Conservation (phyloP, 2,329 filamentous ascomycete genomes). For the Xylariaceae sp. region DNA sequence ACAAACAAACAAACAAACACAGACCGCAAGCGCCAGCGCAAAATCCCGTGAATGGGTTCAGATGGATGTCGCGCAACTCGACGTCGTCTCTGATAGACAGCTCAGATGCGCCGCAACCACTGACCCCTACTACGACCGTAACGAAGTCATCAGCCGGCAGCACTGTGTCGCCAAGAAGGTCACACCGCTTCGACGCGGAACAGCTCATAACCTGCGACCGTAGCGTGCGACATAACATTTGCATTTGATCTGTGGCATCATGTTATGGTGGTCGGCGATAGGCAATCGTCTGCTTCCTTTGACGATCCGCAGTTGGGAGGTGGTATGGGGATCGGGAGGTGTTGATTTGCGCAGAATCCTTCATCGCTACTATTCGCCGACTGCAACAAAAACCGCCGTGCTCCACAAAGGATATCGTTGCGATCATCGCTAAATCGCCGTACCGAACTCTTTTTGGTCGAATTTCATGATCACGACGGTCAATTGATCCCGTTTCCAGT, state of each 20-base stretch:
- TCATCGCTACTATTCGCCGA: too few species aligned
- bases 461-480: too few species aligned
- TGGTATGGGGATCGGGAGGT: too few species aligned
- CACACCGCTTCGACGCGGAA: conserved; percentile 7
- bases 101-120: neutral
- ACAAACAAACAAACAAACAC: conserved; percentile 13
- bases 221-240: conserved; percentile 8
- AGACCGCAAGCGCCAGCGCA: neutral
- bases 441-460: too few species aligned
- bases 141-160: neutral
- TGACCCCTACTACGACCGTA: conserved; percentile 7
- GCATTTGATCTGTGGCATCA: neutral
- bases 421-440: too few species aligned
- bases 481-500: too few species aligned
- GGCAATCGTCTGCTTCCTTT: neutral
- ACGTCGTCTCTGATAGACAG: conserved; percentile 1
- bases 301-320: neutral
- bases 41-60: neutral
- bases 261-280: neutral
- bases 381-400: too few species aligned
- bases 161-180: conserved; percentile 8
- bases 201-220: conserved; percentile 5
- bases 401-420: too few species aligned
- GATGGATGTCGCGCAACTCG: conserved; percentile 10
- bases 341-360: too few species aligned